Percentiles rank a stretch among this genome's conserved stretches.
Conservation (phyloP, 2,329 filamentous ascomycete species). For the Sporothrix mexicana region DNA sequence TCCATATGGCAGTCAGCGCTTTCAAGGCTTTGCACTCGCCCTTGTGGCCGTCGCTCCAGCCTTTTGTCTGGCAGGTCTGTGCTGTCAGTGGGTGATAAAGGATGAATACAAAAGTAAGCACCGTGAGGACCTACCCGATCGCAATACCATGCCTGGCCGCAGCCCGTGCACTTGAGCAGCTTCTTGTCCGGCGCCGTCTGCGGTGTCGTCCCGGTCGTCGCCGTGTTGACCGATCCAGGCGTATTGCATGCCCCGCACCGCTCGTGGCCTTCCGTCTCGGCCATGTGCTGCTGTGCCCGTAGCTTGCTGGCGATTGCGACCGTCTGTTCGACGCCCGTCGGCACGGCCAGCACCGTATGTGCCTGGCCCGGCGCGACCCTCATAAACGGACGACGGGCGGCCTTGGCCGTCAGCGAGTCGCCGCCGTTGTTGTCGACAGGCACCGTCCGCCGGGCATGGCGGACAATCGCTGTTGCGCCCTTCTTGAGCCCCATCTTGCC, state of each 20-base stretch:
- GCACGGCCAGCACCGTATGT: conserved; percentile 46
- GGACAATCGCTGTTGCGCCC: conserved; percentile 50
- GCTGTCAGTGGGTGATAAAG: conserved; percentile 20
- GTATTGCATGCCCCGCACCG: conserved; percentile 32
- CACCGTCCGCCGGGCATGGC: conserved; percentile 45
- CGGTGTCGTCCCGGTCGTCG: conserved; percentile 23
- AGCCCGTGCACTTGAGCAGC: conserved; percentile 52
- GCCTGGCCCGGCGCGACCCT: conserved; percentile 45
- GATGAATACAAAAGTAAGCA: background rate
- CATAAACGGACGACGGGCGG: conserved; percentile 50
- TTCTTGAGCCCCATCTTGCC: conserved; percentile 44
- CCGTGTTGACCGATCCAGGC: background rate
- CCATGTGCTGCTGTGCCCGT: conserved; percentile 30
- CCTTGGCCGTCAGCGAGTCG: conserved; percentile 36
- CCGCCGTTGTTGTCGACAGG: conserved; percentile 37
- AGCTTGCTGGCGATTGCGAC: conserved; percentile 41
- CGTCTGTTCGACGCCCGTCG: conserved; percentile 43
- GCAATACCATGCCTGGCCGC: conserved; percentile 53
- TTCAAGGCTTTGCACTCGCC: conserved; percentile 53
- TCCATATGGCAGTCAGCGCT: conserved; percentile 48
- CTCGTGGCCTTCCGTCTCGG: background rate
- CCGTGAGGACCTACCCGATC: conserved; percentile 48
- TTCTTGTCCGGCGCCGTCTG: conserved; percentile 30
- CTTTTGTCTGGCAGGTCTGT: conserved; percentile 52
- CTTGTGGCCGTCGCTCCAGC: conserved; percentile 54